Evolutionary conservation across 2,329 filamentous ascomycete genomes (phyloP), one percentile per base, ranked within the genome.

Genomic region (Apiospora koreana): DNA sequence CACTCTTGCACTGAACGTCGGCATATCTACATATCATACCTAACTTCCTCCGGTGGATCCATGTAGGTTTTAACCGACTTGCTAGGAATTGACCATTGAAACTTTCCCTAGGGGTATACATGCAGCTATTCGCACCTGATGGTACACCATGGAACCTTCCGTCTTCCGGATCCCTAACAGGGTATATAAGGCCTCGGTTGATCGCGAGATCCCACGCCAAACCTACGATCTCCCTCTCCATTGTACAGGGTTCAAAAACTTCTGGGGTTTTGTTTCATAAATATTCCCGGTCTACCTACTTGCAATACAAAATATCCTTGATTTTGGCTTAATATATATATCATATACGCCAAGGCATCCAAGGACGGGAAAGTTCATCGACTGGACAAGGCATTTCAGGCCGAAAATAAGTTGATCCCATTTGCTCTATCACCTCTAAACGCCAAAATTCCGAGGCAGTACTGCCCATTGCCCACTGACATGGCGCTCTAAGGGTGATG

Each of bases 401-500:
- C 50, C n/a, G 31, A 62, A 62, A 62, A 62, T n/a, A 62, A 62
- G 54, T 62, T 62, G 54, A 62, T 62, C 54, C 54, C 54, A 62
- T 62, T 62, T 72, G 77, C 75, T 78, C 77, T 79, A 79, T 75
- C 76, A 76, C 72, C 74, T 75, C 74, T 76, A 71, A 79, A 79
- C 78, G 77, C 78, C 78, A 77, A 77, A 76, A 75, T 78, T 73
- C 71, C 54, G 54, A 62, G 54, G 54, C 28, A 10, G 54, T 31
- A 38, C 18, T 62, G 31, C 54, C 54, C 54, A 62, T 62, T 35
- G 31, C 54, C 31, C 18, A 62, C 66, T 68, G 69, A 71, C 71
- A 70, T 71, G 48, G 69, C 58, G 70, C 65, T 69, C 48, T 65
- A 65, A 46, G 62, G 67, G 68, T 62, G 25, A 68, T 67, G 48